phyloP scores from a whole-genome alignment of 768 basidiomycete genomes.

The Rhizopogon vesiculosus region DNA sequence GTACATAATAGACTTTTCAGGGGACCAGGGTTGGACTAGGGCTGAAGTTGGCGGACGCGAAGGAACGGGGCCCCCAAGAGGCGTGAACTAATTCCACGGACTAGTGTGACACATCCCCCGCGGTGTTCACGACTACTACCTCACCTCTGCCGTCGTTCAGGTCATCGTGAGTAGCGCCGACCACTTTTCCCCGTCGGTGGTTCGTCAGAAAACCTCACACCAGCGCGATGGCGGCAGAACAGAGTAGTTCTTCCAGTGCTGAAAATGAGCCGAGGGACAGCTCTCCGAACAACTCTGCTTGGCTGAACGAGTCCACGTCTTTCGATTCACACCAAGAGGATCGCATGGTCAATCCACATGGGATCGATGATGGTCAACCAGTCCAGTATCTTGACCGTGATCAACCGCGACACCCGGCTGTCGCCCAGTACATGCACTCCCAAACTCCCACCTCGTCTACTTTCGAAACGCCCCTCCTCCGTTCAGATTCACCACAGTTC shows the following conservation, averaged over 20 bases:
- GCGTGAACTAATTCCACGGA: too few relatives aligned
- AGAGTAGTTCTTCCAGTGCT: background rate
- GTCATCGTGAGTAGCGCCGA: background rate
- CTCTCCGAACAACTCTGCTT: background rate
- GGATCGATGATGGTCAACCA: background rate
- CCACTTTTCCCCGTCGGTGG: background rate
- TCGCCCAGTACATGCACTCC: background rate
- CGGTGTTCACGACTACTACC: background rate
- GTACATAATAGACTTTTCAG: too few relatives aligned
- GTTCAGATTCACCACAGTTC: slow-evolving; percentile 6
- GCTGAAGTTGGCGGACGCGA: background rate
- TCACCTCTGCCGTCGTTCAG: background rate
- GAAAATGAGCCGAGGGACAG: background rate
- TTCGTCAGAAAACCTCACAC: background rate
- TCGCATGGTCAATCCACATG: background rate
- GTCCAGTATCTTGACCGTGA: background rate
- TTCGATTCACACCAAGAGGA: background rate
- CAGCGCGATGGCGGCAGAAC: background rate
- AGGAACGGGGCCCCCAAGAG: background rate
- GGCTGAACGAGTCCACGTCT: background rate
- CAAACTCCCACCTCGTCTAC: slow-evolving; percentile 21
- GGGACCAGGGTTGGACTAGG: too few relatives aligned
- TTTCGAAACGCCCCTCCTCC: slow-evolving; percentile 27
- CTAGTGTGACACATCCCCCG: background rate
- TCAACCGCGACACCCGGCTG: background rate